Conservation (phyloP, 306 rosid species). For the Quercus glauca region DNA sequence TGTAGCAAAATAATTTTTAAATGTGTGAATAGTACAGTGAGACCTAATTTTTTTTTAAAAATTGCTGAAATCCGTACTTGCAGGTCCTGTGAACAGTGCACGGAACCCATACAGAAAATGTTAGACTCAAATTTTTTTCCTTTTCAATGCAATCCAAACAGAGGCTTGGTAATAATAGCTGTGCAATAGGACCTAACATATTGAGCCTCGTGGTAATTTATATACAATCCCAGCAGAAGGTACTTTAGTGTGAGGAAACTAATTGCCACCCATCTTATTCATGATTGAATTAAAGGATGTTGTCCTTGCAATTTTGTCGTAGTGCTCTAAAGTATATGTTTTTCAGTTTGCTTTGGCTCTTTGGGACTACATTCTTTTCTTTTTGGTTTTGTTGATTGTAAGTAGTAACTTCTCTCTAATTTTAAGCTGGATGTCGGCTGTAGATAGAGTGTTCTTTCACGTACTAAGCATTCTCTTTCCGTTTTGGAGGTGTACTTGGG, state of each 20-base stretch:
- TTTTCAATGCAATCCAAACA: too few species aligned
- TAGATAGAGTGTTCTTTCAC: too few species aligned
- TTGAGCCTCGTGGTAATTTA: background rate
- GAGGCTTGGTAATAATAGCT: too few species aligned
- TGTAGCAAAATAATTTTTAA: too few species aligned
- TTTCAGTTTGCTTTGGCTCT: background rate
- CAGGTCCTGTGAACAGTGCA: too few species aligned
- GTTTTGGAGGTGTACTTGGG: background rate
- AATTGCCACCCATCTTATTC: background rate
- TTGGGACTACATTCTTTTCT: background rate
- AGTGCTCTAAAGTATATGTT: background rate
- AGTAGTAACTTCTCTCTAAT: background rate
- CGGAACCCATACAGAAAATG: too few species aligned
- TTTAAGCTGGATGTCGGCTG: too few species aligned
- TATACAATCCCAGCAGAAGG: background rate
- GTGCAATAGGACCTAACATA: background rate
- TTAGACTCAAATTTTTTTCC: too few species aligned
- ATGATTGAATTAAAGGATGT: background rate
- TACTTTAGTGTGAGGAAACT: background rate
- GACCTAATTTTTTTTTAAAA: too few species aligned
- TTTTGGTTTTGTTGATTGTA: background rate
- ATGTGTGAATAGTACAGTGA: too few species aligned
- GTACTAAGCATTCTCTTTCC: too few species aligned
- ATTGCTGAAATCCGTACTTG: too few species aligned
- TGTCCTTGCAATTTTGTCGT: background rate